Evolutionary conservation across 345 rosid genomes (phyloP), one percentile per base, ranked within the genome.

Genomic region (Triadica sebifera): DNA sequence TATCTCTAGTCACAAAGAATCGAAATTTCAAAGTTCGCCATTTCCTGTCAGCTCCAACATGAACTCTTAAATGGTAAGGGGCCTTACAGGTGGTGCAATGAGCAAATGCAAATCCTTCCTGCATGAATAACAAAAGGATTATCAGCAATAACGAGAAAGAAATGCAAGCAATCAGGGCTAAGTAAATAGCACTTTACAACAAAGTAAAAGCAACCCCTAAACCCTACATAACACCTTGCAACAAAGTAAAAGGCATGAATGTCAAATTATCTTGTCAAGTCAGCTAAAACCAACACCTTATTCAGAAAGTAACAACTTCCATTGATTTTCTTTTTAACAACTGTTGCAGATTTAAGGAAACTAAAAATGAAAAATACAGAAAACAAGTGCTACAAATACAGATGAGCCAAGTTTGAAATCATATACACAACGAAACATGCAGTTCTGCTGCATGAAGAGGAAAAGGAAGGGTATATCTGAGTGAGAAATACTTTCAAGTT

Each of bases 61-160:
- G 98, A 85, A 96, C 98, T 83, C 99, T 88, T 82, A 93, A 83
- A 88, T 96, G 93, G 80, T 96, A 96, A 57, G 97, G 96, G 65
- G 95, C 93, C 88, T 96, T 96, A 86, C 99, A 96, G 82, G 98
- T 96, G 52, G 98, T 96, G 83, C 99, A 96, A 81, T 96, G 99
- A 56, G 98, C 93, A 90, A 96, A 96, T 69, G 99, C 98, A 85
- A 93, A 93, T 52, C 98, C 97, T 91, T 96, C 99, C 98, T 96
- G 89, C 75, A 86, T 49, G 29, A 71, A 12, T 62, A 19, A 51
- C 22, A n/a, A 71, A 45, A 25, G 41, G 65, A 50, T 53, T 1
- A 9, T 38, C 22, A 12, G 25, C 43, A 69, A 17, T 16, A 24
- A 41, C 17, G 11, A 49, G 50, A 39, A 16, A 10, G 46, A 8